Evolutionary conservation across 2,329 filamentous ascomycete genomes (phyloP).

Genomic region (Blastomyces parvus): DNA sequence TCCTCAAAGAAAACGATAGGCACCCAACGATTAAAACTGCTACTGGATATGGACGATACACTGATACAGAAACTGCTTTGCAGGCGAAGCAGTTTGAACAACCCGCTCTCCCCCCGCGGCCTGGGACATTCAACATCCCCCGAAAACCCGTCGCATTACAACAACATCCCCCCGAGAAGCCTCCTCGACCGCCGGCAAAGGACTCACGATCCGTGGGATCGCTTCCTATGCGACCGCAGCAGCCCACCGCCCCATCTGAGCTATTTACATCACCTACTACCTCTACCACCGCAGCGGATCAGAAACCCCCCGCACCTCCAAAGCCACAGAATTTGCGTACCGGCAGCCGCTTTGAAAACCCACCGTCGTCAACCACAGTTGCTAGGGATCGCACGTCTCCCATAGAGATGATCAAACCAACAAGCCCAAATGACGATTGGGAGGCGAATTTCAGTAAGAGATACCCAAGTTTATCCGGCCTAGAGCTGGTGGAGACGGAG

Average conservation of each 20-base stretch:
- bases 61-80: conserved; percentile 43
- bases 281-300: conserved; percentile 16
- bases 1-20: conserved; percentile 66
- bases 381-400: conserved; percentile 15
- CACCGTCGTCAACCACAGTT: conserved; percentile 21
- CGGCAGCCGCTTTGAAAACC: conserved; percentile 25
- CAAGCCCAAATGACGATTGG: conserved; percentile 47
- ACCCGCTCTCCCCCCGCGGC: conserved; percentile 14
- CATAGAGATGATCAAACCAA: conserved; percentile 7
- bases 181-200: conserved; percentile 10
- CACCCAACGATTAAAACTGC: conserved; percentile 58
- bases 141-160: conserved; percentile 10
- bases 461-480: conserved; percentile 72
- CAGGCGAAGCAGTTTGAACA: conserved; percentile 30
- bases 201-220: conserved; percentile 3
- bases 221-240: neutral
- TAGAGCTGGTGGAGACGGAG: conserved; percentile 80
- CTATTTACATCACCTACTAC: neutral
- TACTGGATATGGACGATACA: conserved; percentile 82
- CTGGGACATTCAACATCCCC: conserved; percentile 7
- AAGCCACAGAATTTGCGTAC: conserved; percentile 53
- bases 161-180: conserved; percentile 6
- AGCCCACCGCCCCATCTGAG: conserved; percentile 8
- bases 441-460: conserved; percentile 68
- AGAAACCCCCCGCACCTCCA: conserved; percentile 48